Conservation (phyloP, 768 basidiomycete genomes). For the Mycena haematopus region DNA sequence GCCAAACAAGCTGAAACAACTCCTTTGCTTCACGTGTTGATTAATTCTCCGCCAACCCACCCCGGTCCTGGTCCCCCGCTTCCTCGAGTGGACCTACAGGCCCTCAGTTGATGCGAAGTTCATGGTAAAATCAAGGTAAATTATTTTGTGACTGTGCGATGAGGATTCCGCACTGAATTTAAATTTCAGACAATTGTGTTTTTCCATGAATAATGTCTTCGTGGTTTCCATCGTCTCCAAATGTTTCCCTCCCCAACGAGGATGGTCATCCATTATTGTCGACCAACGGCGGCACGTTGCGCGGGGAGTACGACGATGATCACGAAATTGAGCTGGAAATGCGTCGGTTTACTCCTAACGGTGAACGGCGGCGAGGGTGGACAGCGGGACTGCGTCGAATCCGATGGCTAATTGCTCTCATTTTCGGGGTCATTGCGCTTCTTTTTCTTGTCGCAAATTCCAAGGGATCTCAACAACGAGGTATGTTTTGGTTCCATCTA, state of each 20-base stretch:
- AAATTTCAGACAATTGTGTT: too few relatives aligned
- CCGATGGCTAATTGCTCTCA: background rate
- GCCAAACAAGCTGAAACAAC: too few relatives aligned
- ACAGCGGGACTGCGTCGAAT: background rate
- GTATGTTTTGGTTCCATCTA: background rate
- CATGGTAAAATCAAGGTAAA: too few relatives aligned
- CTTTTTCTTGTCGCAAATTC: background rate
- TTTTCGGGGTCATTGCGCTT: slow-evolving; percentile 1
- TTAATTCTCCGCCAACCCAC: too few relatives aligned
- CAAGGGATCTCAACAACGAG: background rate
- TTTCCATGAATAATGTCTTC: too few relatives aligned
- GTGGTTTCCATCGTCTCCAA: background rate
- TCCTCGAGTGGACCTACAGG: too few relatives aligned
- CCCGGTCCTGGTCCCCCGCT: too few relatives aligned
- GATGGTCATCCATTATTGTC: slow-evolving; percentile 25
- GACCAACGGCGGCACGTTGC: slow-evolving; percentile 3
- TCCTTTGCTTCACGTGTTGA: too few relatives aligned
- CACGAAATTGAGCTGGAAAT: slow-evolving; percentile 25
- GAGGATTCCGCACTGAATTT: too few relatives aligned
- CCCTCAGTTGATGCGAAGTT: too few relatives aligned
- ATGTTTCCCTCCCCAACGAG: slow-evolving; percentile 7
- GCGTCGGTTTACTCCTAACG: slow-evolving; percentile 18
- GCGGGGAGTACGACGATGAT: slow-evolving; percentile 19
- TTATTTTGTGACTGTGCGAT: too few relatives aligned
- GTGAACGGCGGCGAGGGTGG: slow-evolving; percentile 8